phyloP scores from a whole-genome alignment of 2,329 filamentous ascomycete genomes.

The Helicocarpus griseus region DNA sequence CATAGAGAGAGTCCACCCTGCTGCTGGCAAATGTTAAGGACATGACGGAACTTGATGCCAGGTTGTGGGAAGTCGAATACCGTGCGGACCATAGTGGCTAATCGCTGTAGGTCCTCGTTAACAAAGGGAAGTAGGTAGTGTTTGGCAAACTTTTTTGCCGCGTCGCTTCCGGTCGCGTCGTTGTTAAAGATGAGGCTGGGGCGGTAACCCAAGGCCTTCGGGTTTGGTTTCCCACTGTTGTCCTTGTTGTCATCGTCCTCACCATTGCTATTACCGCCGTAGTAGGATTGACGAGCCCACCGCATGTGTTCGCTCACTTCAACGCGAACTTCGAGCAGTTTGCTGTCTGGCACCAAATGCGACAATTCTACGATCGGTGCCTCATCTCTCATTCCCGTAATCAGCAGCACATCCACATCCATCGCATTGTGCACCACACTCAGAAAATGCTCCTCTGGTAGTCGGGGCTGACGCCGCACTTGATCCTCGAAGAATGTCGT shows the following conservation, averaged over 20 bases:
- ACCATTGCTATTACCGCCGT: conserved; percentile 10
- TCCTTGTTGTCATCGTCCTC: conserved; percentile 10
- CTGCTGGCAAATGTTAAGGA: conserved; percentile 47
- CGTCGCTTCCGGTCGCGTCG: conserved; percentile 32
- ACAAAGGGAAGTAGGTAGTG: conserved; percentile 37
- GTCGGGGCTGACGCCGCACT: conserved; percentile 31
- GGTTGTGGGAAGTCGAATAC: conserved; percentile 43
- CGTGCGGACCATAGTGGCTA: conserved; percentile 42
- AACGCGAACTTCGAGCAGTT: conserved; percentile 46
- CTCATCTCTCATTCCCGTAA: conserved; percentile 55
- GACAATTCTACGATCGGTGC: conserved; percentile 46
- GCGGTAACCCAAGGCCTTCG: conserved; percentile 20
- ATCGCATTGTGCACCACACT: conserved; percentile 32
- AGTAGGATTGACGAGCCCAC: conserved; percentile 24
- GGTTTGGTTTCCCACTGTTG: conserved; percentile 16
- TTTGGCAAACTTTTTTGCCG: conserved; percentile 34
- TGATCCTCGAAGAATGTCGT: conserved; percentile 44
- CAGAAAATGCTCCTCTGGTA: conserved; percentile 46
- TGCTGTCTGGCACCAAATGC: conserved; percentile 45
- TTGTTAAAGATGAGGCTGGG: conserved; percentile 47
- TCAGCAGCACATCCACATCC: conserved; percentile 46
- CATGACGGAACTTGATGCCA: conserved; percentile 48
- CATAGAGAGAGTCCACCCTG: conserved; percentile 43
- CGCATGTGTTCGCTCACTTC: conserved; percentile 31
- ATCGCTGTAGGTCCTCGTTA: conserved; percentile 35